These are phyloP conservation scores for Moesziomyces sp. DNA, from an alignment of 1,284 basidiomycete genomes.

Conservation along the genomic window DNA sequence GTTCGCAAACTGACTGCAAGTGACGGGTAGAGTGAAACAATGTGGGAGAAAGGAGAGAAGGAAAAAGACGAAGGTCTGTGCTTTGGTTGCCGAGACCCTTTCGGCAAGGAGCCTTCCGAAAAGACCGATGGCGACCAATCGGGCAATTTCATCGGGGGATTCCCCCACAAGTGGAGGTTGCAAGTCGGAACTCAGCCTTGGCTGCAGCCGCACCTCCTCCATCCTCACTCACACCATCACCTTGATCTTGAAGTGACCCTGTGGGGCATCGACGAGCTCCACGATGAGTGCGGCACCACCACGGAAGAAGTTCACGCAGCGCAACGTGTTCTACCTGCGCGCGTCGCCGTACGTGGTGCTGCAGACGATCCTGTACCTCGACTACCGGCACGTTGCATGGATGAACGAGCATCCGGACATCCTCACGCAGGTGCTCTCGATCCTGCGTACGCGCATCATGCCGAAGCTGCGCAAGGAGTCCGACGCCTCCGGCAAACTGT, in stretches of 20 bases:
- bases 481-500: slow-evolving; percentile 55
- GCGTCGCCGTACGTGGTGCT: slow-evolving; percentile 67
- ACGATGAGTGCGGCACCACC: slow-evolving; percentile 20
- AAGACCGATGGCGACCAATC: neutral
- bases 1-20: no score
- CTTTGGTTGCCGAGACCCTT: neutral
- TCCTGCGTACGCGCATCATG: slow-evolving; percentile 64
- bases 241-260: no score
- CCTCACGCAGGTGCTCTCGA: slow-evolving; percentile 56
- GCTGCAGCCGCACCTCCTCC: neutral
- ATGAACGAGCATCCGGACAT: slow-evolving; percentile 63
- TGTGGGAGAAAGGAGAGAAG: slow-evolving; percentile 1
- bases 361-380: slow-evolving; percentile 68
- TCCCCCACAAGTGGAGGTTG: no score
- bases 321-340: slow-evolving; percentile 68
- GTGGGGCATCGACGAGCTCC: neutral
- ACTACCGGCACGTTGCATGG: slow-evolving; percentile 68
- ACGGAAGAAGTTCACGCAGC: slow-evolving; percentile 53
- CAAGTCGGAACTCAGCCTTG: no score
- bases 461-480: slow-evolving; percentile 64
- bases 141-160: no score
- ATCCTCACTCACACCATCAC: neutral
- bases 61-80: slow-evolving; percentile 16
- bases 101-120: slow-evolving; percentile 8
- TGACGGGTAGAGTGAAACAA: neutral